A percentile compares a stretch with the other conserved stretches of the same genome.
Conservation (phyloP, 352 stramenopile species). For the Phytophthora palmivora region DNA sequence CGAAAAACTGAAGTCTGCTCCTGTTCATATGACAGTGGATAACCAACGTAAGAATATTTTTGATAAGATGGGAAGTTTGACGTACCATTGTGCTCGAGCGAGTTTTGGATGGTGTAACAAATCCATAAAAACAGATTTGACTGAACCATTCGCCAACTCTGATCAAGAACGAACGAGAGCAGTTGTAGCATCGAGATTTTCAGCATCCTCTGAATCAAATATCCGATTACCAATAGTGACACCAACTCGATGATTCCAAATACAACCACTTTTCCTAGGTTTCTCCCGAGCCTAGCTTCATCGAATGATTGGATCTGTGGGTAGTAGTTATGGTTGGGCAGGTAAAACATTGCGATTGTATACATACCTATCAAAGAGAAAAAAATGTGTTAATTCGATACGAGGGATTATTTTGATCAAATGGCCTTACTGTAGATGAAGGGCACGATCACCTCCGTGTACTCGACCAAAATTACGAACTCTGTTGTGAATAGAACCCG, state of each 20-base stretch:
- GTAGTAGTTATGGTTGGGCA: constrained; percentile 9
- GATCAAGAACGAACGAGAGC: constrained; percentile 8
- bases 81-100: constrained; percentile 13
- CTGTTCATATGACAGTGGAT: neutral
- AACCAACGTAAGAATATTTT: too few species aligned
- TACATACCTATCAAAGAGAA: constrained; percentile 4
- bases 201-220: constrained; percentile 4
- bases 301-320: constrained; percentile 1
- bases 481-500: constrained; percentile 10
- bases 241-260: constrained; percentile 5
- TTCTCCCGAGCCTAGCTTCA: neutral
- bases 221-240: constrained; percentile 1
- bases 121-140: constrained; percentile 20
- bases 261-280: neutral
- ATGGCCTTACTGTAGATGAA: constrained; percentile 13
- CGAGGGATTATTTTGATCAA: neutral
- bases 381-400: neutral
- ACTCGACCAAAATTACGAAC: constrained; percentile 13
- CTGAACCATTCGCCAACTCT: constrained; percentile 13
- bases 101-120: constrained; percentile 19
- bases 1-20: constrained; percentile 22
- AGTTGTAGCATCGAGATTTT: constrained; percentile 8
- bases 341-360: constrained; percentile 3
- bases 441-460: constrained; percentile 13
- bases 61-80: neutral